Evolutionary conservation across 225 moss, liverwort and hornwort species (phyloP), one percentile per base, ranked within the genome.

Genomic region (Neckera pumila): DNA sequence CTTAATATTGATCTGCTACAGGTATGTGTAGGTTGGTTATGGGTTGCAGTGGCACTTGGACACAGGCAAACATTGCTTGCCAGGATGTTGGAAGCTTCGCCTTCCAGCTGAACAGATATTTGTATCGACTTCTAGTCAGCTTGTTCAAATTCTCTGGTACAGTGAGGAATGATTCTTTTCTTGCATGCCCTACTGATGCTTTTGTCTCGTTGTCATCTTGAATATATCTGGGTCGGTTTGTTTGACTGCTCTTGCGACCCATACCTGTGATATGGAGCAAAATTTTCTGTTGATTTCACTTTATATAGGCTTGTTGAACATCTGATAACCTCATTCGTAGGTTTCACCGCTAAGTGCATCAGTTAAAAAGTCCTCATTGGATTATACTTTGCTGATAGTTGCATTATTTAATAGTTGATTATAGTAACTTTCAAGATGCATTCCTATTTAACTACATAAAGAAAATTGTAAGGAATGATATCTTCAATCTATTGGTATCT

Each of bases 11-110:
- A 63, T 86, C 15, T 85, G 59, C 77, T 79, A 64, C 89, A 94
- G 93, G 84, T 91, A 31, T 93, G 93, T 61, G 70, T 91, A 78
- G 92, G 90, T 84, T 94, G 93, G 94, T 77, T 94, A 25, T 93
- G 92, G 94, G 92, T 93, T 83, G 80, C 90, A 83, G 91, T 92
- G 71, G 90, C 92, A 61, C 93, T 94, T 88, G 94, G 94, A 92
- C 92, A 87, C 62, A 87, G 91, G 67, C 94, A 94, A 87, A 85
- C 86, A 76, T 66, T 80, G 72, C 92, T 94, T 65, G 92, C 94
- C 88, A 93, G 90, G 83, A 82, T 90, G 89, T 79, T 94, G 81
- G 94, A 93, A 63, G 82, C 91, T 89, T 91, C 84, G 45, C 78
- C 91, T 85, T 89, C 87, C 64, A 91, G 90, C 72, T 94, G 85